Conservation (phyloP, 495 filamentous ascomycete species). For the Penicillium roqueforti region DNA sequence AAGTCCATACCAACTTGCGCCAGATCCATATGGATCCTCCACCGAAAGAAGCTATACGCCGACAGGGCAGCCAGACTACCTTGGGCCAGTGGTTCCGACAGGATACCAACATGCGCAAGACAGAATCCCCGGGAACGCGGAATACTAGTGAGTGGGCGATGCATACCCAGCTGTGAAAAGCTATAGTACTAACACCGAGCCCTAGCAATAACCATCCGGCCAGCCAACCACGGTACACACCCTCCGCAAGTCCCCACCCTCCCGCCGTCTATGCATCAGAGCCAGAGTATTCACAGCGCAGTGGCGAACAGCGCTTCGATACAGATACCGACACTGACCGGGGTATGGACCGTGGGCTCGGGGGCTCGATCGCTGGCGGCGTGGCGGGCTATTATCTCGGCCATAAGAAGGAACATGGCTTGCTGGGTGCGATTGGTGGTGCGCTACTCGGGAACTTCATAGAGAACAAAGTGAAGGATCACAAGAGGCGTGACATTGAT, state of each 20-base stretch:
- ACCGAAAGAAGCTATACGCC: constrained; percentile 38
- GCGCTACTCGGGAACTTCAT: constrained; percentile 46
- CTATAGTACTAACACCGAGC: neutral
- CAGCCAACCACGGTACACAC: constrained; percentile 19
- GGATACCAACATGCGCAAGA: constrained; percentile 45
- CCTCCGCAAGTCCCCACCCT: constrained; percentile 15
- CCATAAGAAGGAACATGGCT: constrained; percentile 44
- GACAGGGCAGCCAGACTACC: constrained; percentile 30
- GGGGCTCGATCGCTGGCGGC: constrained; percentile 42
- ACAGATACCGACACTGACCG: constrained; percentile 19
- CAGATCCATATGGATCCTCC: constrained; percentile 22
- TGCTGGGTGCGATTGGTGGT: constrained; percentile 48
- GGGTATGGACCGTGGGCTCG: constrained; percentile 42
- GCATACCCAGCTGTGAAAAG: neutral
- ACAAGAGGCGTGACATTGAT: constrained; percentile 15
- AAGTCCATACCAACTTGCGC: constrained; percentile 30
- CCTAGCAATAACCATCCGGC: constrained; percentile 16
- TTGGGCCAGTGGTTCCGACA: constrained; percentile 44
- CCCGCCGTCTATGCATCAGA: constrained; percentile 24
- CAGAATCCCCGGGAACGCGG: constrained; percentile 29
- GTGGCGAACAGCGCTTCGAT: constrained; percentile 6
- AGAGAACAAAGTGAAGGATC: constrained; percentile 39
- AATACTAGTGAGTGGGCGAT: constrained; percentile 35
- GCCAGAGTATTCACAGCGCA: constrained; percentile 3
- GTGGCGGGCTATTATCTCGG: constrained; percentile 46